phyloP scores from a whole-genome alignment of 139 green algal species.

The Volvox africanus region DNA sequence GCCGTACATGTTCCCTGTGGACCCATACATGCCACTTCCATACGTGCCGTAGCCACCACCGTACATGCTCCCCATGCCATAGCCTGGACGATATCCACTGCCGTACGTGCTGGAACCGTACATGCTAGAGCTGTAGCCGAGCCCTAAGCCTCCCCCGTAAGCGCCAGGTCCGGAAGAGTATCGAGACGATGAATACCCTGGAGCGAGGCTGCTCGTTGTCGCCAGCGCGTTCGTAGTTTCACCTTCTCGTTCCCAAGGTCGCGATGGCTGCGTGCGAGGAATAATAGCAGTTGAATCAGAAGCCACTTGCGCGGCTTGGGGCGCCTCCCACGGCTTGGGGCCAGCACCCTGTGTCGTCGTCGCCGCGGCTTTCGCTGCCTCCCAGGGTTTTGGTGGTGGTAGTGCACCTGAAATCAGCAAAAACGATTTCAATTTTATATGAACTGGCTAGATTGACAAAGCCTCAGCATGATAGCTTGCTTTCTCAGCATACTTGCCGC shows the following conservation, averaged over 20 bases:
- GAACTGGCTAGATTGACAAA: neutral
- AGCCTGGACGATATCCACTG: constrained; percentile 10
- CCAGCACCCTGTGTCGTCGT: constrained; percentile 32
- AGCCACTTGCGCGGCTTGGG: neutral
- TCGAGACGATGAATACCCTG: neutral
- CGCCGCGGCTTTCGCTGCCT: constrained; percentile 43
- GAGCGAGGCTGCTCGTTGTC: neutral
- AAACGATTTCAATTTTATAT: neutral
- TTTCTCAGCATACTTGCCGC: constrained; percentile 35
- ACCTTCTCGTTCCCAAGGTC: constrained; percentile 66
- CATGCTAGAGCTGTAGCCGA: neutral
- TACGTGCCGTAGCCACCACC: constrained; percentile 26
- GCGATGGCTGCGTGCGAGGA: constrained; percentile 4
- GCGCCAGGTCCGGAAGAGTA: neutral
- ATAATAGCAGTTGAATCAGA: neutral
- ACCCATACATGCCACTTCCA: constrained; percentile 60
- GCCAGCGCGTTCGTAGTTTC: neutral
- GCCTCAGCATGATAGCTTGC: neutral
- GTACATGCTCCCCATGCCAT: constrained; percentile 43
- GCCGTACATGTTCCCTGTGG: constrained; percentile 56
- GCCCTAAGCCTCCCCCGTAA: neutral
- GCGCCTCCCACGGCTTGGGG: constrained; percentile 73
- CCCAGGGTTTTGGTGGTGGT: constrained; percentile 77
- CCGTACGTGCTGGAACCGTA: constrained; percentile 25
- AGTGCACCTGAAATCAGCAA: constrained; percentile 10